phyloP scores from a whole-genome alignment of 1,284 basidiomycete species.

The Meira nashicola region DNA sequence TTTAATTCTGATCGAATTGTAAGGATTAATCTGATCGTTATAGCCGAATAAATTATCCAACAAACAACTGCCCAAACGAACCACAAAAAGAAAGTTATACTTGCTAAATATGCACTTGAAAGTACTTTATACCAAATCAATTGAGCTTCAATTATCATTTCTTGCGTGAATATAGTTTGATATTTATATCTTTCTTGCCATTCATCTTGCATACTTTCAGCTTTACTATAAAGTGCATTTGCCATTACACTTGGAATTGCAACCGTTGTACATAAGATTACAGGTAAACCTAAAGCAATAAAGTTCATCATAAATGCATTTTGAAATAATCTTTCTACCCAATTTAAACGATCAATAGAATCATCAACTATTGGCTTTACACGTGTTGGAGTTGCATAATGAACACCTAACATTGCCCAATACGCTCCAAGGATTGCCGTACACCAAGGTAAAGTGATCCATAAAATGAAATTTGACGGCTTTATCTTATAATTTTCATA shows the following conservation, averaged over 20 bases:
- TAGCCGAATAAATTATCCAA: background rate
- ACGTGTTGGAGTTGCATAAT: background rate
- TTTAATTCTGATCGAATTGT: background rate
- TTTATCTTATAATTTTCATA: background rate
- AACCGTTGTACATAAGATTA: background rate
- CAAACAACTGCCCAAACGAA: background rate
- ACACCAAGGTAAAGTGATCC: constrained; percentile 3
- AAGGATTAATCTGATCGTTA: background rate
- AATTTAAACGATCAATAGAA: background rate
- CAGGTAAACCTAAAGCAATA: background rate
- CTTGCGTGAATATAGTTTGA: background rate
- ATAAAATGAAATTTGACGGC: background rate
- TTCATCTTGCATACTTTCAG: background rate
- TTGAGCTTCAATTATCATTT: background rate
- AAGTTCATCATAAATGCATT: background rate
- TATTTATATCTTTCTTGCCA: background rate
- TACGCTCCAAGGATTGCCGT: background rate
- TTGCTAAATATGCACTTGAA: background rate
- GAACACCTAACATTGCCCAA: constrained; percentile 1
- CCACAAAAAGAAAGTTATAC: background rate
- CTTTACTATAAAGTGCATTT: background rate
- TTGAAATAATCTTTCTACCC: background rate
- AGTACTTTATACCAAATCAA: constrained; percentile 1
- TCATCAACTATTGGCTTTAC: too few species aligned
- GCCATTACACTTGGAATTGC: constrained; percentile 1